Base-by-base conservation (phyloP, 371 early-diverging fungal species). In the Fennellomyces sp. region DNA sequence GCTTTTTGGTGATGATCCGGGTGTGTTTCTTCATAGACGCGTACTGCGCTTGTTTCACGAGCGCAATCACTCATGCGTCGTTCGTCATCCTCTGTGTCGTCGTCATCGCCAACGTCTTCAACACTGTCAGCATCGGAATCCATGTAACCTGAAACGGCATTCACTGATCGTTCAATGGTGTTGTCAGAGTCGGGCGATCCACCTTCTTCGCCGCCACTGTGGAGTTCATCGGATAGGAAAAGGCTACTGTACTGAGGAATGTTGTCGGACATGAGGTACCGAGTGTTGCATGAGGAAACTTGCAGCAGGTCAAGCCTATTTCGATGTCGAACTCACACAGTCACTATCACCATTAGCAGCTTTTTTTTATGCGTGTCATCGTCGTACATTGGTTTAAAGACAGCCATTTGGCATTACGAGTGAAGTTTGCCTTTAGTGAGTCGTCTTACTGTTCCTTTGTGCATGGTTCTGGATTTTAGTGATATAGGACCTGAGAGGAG, bases 1-100 rank as follows among this genome's bases (percentile, higher is more conserved):
- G 28, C 25, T 28, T 45, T 56, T 35, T 75, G 73, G 8, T 55
- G 55, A 21, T 58, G 59, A 19, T 64, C 66, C 1, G 80, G 80
- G 35, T 75, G 76, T 1, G 62, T 68, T 31, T 63, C 64, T 27
- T 62, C 52, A 21, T 76, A 80, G 1, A 75, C 51, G 2, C 48
- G 57, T 4, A 62, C 35, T 2, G 77, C 68, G 4, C 26, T 48
- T 10, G 41, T 56, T 48, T 76, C 75, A 28, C 62, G 59, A 21
- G 47, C 63, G 26, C 53, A 36, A 54, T 75, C 69, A 8, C 66
- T 70, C 2, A 63, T 13, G 7, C 58, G 66, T 1, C 60, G 45
- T n/a, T 61, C 72, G 15, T 61, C 65, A 10, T 68, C 59, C 17
- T 66, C 66, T 31, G 45, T 42, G 6, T 50, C 45, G 15, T 39